Conservation (phyloP, 352 stramenopile species). For the Phytopythium chamaehyphon region DNA sequence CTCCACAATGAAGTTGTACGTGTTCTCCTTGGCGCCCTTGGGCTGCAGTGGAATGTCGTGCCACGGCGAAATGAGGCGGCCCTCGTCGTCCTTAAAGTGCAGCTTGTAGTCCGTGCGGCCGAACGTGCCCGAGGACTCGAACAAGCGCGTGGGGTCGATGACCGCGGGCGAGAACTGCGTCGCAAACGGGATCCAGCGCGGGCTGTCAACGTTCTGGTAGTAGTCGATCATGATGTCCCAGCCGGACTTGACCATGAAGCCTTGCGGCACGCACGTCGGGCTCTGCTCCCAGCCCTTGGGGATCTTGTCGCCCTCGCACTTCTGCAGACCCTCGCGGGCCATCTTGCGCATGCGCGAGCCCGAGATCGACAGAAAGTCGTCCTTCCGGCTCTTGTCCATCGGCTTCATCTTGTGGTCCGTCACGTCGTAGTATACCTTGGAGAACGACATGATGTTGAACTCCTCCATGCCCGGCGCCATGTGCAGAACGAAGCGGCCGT, state of each 20-base stretch:
- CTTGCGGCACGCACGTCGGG: slow-evolving; percentile 93
- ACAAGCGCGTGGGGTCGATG: slow-evolving; percentile 38
- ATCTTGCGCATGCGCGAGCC: slow-evolving; percentile 97
- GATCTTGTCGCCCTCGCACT: slow-evolving; percentile 80
- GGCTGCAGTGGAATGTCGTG: slow-evolving; percentile 95
- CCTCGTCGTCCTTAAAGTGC: slow-evolving; percentile 62
- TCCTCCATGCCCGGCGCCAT: slow-evolving; percentile 94
- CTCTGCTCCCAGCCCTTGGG: slow-evolving; percentile 67
- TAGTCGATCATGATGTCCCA: slow-evolving; percentile 99
- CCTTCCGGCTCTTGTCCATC: slow-evolving; percentile 86
- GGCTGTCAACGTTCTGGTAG: slow-evolving; percentile 95
- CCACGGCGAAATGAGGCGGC: slow-evolving; percentile 93
- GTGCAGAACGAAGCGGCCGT: slow-evolving; percentile 96
- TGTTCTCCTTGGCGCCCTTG: slow-evolving; percentile 31
- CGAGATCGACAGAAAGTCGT: slow-evolving; percentile 98
- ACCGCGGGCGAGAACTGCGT: slow-evolving; percentile 56
- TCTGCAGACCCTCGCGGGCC: slow-evolving; percentile 91
- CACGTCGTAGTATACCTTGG: slow-evolving; percentile 98
- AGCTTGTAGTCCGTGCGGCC: slow-evolving; percentile 76
- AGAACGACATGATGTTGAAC: slow-evolving; percentile 94
- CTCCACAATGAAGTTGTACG: slow-evolving; percentile 98
- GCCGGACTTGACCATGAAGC: slow-evolving; percentile 98
- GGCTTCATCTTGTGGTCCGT: slow-evolving; percentile 98
- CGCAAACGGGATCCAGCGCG: slow-evolving; percentile 75
- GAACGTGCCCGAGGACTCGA: slow-evolving; percentile 62